Evolutionary conservation across 2,329 filamentous ascomycete genomes (phyloP), one percentile per base, ranked within the genome.

Genomic region (Phaeosphaeria sp.): DNA sequence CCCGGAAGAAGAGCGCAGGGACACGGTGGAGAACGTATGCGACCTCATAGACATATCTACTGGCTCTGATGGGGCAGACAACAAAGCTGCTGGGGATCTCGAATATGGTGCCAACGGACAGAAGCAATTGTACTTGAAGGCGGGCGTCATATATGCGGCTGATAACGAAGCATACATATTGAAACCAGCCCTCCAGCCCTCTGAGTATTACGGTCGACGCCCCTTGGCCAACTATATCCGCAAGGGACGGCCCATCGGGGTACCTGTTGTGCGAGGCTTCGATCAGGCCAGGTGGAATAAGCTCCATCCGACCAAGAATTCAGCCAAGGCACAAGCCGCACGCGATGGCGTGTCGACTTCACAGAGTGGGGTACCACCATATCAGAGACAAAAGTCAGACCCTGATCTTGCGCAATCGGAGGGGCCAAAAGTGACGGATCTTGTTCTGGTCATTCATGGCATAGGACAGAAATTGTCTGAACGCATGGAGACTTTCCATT

Each of bases 381-480:
- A 73, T 23, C 66, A 65, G 23, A 68, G 80, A 50, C 73, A 79
- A 46, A 77, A 78, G 61, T 65, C 68, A 1, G 81, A 83, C 87
- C 89, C 75, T 67, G 81, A 63, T 84, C 88, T 69, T 90, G 92
- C 78, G 78, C 83, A 72, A 80, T 86, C 65, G 83, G 92, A 73
- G 84, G 87, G 72, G 25, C 88, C 88, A 1, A 87, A 88, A 59
- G 91, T 96, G 5, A 94, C 90, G 0, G 95, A 99, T 71, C 82
- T 99, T 7, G 86, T 98, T 1, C 83, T 99, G 4, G 92, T 98
- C 10, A 91, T 95, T 44, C 95, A 99, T 71, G 95, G 95, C 1
- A 98, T 99, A 63, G 95, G 95, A 0, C 95, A 99, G 75, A 98
- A 99, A 75, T 84, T 98, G 50, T 96, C 93, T 0, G 93, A 99